Percentiles rank a stretch among this genome's conserved stretches.
These are phyloP conservation scores for Linnemannia zychae DNA, from an alignment of 192 early-diverging fungal genomes.

Conservation along the genomic window DNA sequence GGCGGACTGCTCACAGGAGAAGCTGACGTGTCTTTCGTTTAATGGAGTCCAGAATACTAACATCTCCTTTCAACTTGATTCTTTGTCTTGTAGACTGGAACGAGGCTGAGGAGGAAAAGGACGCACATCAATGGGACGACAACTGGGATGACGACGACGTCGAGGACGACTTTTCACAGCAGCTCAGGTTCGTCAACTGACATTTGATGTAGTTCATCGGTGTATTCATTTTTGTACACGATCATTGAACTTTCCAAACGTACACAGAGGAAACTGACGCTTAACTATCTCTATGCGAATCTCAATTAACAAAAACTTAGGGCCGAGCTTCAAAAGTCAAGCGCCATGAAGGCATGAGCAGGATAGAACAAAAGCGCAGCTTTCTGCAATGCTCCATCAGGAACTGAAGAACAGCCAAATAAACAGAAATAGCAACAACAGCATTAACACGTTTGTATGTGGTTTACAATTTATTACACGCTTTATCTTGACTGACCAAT, in stretches of 20 bases:
- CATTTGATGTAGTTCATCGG: neutral
- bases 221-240: neutral
- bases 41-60: neutral
- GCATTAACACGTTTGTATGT: neutral
- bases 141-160: constrained; percentile 95
- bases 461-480: constrained; percentile 9
- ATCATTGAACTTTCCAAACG: neutral
- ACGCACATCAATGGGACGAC: constrained; percentile 85
- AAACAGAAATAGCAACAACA: neutral
- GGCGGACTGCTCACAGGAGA: neutral
- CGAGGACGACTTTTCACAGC: constrained; percentile 94
- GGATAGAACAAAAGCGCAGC: neutral
- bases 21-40: neutral
- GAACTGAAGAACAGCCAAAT: neutral
- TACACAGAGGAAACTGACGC: neutral
- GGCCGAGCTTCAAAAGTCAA: constrained; percentile 50
- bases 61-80: neutral
- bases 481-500: neutral
- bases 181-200: constrained; percentile 67
- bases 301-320: neutral
- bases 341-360: constrained; percentile 35
- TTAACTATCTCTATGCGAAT: neutral
- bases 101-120: constrained; percentile 81
- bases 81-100: constrained; percentile 77
- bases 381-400: neutral